A percentile compares a stretch with the other conserved stretches of the same genome.
Evolutionary conservation across 805 yeast species (phyloP).

Genomic region (Cyberlindnera saturnus): DNA sequence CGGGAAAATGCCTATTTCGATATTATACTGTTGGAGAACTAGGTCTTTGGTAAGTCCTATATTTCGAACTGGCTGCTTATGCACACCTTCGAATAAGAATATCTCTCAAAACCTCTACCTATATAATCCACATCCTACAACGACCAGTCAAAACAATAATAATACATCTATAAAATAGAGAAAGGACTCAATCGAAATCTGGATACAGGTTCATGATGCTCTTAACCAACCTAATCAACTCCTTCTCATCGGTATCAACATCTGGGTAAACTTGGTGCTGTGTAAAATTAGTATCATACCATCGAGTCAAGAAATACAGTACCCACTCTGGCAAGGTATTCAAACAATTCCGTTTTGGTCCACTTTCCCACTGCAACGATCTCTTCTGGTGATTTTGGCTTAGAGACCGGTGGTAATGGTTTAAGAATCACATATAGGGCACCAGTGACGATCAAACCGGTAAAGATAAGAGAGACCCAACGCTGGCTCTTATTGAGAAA

Average conservation of each 20-base stretch:
- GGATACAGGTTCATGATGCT: slow-evolving; percentile 12
- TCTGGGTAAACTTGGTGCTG: slow-evolving; percentile 17
- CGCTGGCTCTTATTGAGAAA: slow-evolving; percentile 5
- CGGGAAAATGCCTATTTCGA: too few species aligned
- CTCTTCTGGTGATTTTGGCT: slow-evolving; percentile 9
- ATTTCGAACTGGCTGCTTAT: too few species aligned
- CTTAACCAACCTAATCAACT: slow-evolving; percentile 13
- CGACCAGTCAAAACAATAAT: too few species aligned
- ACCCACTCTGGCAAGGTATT: slow-evolving; percentile 12
- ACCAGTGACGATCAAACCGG: slow-evolving; percentile 12
- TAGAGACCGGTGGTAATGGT: slow-evolving; percentile 8
- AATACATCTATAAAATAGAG: not conserved
- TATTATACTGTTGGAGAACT: too few species aligned
- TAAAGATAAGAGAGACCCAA: slow-evolving; percentile 9
- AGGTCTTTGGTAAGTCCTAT: too few species aligned
- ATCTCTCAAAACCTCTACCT: too few species aligned
- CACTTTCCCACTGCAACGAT: slow-evolving; percentile 8
- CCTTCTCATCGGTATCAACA: slow-evolving; percentile 8
- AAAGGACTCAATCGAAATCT: slow-evolving; percentile 1
- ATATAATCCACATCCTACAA: too few species aligned
- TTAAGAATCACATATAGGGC: slow-evolving; percentile 10
- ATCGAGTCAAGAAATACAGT: not conserved
- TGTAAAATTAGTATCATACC: not conserved
- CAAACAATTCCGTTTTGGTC: slow-evolving; percentile 11
- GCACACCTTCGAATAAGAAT: too few species aligned